Evolutionary conservation across 225 moss, liverwort and hornwort genomes (phyloP), one percentile per base, ranked within the genome.

Genomic region (Pleurozium schreberi): DNA sequence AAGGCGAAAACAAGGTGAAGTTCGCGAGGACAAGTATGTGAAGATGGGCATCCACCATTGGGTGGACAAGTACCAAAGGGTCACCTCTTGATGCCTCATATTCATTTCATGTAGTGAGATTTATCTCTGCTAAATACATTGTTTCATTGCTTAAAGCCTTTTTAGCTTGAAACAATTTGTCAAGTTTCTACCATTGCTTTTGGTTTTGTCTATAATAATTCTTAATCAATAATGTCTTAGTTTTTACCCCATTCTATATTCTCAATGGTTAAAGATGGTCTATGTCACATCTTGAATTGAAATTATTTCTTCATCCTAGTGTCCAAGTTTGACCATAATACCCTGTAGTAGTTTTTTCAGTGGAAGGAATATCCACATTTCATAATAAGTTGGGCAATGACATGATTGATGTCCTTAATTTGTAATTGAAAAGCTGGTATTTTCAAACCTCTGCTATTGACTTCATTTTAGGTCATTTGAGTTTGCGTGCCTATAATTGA

Each of bases 31-130:
- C 81, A 89, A 90, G 75, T 84, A 83, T 73, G 84, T 88, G 57
- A 92, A 92, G 87, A 87, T 83, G 84, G 87, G 87, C 87, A 81
- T 89, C 60, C 87, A 87, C n/a, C 75, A 84, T 57, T 92, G 92
- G 92, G 68, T 84, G 84, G 81, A 92, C 84, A 92, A 92, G 34
- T 90, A 92, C 84, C 92, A 90, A 88, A 92, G 76, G 90, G 90
- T 90, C 84, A 78, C 86, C 27, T 82, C 88, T 80, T 90, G 45
- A 82, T 79, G 80, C 90, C 61, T 86, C 85, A 60, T 82, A 10
- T 85, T 82, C 80, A 81, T 88, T 88, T 88, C 50, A 52, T 60
- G 63, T 8, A 87, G 55, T 75, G 86, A 89, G 42, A 26, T 52
- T 84, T 70, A 91, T 81, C n/a, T 88, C 59, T 84, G 13, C 0